Evolutionary conservation across 768 basidiomycete species (phyloP).

Genomic region (Tubosaeta sp.): DNA sequence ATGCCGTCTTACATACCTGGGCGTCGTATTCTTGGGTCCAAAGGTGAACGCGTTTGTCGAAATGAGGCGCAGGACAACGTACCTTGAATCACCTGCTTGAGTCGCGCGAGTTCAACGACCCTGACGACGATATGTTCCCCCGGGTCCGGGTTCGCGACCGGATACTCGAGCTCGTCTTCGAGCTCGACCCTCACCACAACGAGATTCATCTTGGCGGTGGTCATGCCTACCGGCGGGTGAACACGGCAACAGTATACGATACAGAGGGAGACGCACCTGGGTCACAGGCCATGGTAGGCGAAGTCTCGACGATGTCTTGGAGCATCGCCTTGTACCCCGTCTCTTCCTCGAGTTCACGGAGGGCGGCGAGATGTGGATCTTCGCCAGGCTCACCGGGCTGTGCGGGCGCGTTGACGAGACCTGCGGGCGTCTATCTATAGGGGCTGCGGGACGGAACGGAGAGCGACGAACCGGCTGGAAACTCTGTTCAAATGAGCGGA

Average conservation of each 20-base stretch:
- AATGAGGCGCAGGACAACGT: constrained; percentile 16
- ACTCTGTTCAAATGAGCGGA: constrained; percentile 33
- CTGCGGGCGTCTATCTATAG: constrained; percentile 30
- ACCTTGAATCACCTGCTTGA: constrained; percentile 68
- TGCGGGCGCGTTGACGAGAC: constrained; percentile 72
- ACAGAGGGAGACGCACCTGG: constrained; percentile 46
- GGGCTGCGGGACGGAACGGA: too few species aligned
- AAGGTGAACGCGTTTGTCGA: not conserved
- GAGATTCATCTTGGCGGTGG: constrained; percentile 89
- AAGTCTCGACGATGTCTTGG: constrained; percentile 52
- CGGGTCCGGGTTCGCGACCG: constrained; percentile 72
- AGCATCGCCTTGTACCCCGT: constrained; percentile 74
- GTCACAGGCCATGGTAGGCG: constrained; percentile 61
- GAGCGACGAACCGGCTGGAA: constrained; percentile 50
- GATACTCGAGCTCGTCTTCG: constrained; percentile 61
- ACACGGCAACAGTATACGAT: not conserved
- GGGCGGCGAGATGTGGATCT: constrained; percentile 71
- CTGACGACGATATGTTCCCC: constrained; percentile 81
- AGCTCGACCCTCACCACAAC: constrained; percentile 68
- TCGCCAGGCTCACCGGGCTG: constrained; percentile 37
- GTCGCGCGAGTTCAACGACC: constrained; percentile 62
- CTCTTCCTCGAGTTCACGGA: constrained; percentile 90
- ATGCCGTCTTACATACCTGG: constrained; percentile 39
- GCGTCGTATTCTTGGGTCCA: constrained; percentile 47
- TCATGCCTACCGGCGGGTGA: constrained; percentile 64